Conservation (phyloP, 345 rosid species). For the Eucalyptus rudis region DNA sequence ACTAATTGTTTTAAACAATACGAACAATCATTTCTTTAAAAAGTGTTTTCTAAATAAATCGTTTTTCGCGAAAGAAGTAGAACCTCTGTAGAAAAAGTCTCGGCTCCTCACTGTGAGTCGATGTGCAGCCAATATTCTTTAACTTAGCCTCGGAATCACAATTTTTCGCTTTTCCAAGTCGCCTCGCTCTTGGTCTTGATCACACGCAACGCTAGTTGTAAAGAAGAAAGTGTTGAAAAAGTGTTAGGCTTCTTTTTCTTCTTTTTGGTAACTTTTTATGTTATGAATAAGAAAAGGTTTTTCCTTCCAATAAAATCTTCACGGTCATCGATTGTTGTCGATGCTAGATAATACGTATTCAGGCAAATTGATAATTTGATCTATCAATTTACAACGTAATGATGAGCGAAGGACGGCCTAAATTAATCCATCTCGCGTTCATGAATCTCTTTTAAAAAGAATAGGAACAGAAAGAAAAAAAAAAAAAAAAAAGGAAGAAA, state of each 20-base stretch:
- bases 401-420: background rate
- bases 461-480: background rate
- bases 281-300: background rate
- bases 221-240: background rate
- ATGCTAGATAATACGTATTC: background rate
- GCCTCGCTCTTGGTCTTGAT: background rate
- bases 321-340: rapidly evolving
- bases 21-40: background rate
- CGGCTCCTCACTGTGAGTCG: background rate
- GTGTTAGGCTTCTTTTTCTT: background rate
- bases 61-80: rapidly evolving
- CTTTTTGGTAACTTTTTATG: background rate
- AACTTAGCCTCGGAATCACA: background rate
- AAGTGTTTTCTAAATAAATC: background rate
- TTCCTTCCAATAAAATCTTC: background rate
- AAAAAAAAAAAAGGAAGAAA: background rate
- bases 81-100: background rate
- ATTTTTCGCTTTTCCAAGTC: background rate
- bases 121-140: background rate
- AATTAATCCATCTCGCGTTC: rapidly evolving
- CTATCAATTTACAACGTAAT: background rate
- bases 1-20: rapidly evolving
- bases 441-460: background rate
- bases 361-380: background rate
- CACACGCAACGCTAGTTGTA: background rate